phyloP scores from a whole-genome alignment of 306 rosid genomes.

The Rosa chinensis region DNA sequence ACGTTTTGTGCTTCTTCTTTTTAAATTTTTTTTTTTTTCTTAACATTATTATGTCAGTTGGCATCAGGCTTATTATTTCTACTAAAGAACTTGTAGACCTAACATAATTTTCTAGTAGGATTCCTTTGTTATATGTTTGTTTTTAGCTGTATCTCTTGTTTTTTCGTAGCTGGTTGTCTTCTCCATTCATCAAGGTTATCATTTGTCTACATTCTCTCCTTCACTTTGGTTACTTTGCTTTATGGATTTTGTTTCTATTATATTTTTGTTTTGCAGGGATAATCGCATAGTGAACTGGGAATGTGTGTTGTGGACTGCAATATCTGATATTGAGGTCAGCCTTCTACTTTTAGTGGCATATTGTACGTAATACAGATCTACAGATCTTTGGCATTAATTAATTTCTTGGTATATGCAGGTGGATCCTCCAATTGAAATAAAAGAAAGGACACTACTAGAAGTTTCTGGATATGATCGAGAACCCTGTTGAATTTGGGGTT shows the following conservation, averaged over 20 bases:
- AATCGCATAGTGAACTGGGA: slow-evolving; percentile 90
- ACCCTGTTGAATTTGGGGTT: slow-evolving; percentile 83
- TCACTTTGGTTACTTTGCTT: neutral
- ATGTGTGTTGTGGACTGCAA: slow-evolving; percentile 80
- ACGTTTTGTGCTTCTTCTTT: too few relatives aligned
- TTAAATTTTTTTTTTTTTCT: too few relatives aligned
- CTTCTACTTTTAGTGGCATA: slow-evolving; percentile 11
- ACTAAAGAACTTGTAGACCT: too few relatives aligned
- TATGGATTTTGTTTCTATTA: neutral
- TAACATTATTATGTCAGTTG: too few relatives aligned
- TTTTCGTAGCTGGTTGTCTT: too few relatives aligned
- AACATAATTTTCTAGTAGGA: too few relatives aligned
- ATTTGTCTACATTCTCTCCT: neutral
- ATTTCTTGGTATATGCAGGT: slow-evolving; percentile 53
- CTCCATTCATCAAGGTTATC: too few relatives aligned
- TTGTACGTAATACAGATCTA: neutral
- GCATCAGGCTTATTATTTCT: too few relatives aligned
- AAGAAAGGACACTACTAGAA: slow-evolving; percentile 59
- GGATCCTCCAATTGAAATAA: slow-evolving; percentile 64
- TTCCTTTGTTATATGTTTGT: too few relatives aligned
- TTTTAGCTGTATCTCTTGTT: too few relatives aligned
- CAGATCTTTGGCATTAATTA: slow-evolving; percentile 13
- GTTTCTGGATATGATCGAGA: slow-evolving; percentile 73
- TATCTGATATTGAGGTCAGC: slow-evolving; percentile 90
- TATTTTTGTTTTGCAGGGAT: slow-evolving; percentile 53